Evolutionary conservation across 2,329 filamentous ascomycete genomes (phyloP).

Genomic region (Mollisia scopiformis): DNA sequence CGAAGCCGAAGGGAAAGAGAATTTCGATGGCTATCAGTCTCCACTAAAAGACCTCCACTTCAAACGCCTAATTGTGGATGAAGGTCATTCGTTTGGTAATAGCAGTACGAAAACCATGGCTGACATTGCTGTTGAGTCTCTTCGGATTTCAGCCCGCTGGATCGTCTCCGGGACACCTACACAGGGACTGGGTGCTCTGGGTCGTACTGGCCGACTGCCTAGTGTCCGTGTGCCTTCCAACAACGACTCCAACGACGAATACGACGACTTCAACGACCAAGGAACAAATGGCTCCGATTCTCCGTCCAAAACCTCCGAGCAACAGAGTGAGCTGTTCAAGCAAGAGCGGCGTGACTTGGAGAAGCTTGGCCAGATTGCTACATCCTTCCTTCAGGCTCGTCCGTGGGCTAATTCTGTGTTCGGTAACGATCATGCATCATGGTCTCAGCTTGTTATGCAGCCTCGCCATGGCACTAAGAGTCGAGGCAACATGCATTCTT

Average conservation of each 20-base stretch:
- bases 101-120: slow-evolving; percentile 58
- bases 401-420: slow-evolving; percentile 74
- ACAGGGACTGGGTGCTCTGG: slow-evolving; percentile 59
- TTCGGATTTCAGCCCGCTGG: slow-evolving; percentile 78
- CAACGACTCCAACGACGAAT: too few species aligned
- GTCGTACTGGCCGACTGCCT: slow-evolving; percentile 12
- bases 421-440: slow-evolving; percentile 62
- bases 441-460: slow-evolving; percentile 73
- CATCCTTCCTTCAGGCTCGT: slow-evolving; percentile 73
- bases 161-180: slow-evolving; percentile 90
- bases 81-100: slow-evolving; percentile 84
- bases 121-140: slow-evolving; percentile 51
- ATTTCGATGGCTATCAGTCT: slow-evolving; percentile 53
- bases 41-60: slow-evolving; percentile 76
- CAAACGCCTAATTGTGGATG: slow-evolving; percentile 88
- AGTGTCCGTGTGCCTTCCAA: too few species aligned
- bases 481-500: slow-evolving; percentile 61
- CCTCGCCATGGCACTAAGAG: slow-evolving; percentile 53
- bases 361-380: slow-evolving; percentile 65
- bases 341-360: slow-evolving; percentile 67
- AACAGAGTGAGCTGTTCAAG: slow-evolving; percentile 30
- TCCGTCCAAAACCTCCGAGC: slow-evolving; percentile 41
- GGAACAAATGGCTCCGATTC: slow-evolving; percentile 37
- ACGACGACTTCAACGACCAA: too few species aligned
- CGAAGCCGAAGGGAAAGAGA: slow-evolving; percentile 64